Percentiles rank a stretch among this genome's conserved stretches.
Evolutionary conservation across 73 alveolate species (phyloP).

Genomic region (Paramecium pentaurelia): DNA sequence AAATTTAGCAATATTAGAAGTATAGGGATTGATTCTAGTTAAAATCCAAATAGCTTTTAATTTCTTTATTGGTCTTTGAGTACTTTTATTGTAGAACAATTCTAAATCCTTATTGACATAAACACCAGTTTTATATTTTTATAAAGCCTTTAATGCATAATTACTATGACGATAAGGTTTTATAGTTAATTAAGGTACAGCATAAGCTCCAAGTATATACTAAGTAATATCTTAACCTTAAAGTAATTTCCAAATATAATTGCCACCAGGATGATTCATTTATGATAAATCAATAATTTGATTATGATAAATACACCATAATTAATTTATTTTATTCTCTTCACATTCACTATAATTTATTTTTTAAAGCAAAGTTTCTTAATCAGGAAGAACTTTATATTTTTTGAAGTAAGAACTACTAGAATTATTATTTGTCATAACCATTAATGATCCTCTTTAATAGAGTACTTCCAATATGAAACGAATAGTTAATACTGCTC

Average conservation of each 20-base stretch:
- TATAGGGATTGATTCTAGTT: not conserved
- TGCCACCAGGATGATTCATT: not conserved
- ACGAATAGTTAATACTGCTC: not conserved
- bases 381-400: not conserved
- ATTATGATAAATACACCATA: not conserved
- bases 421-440: not conserved
- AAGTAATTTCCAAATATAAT: not conserved
- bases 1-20: not conserved
- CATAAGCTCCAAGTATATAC: not conserved
- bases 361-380: not conserved
- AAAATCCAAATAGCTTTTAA: not conserved
- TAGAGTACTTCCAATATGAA: not conserved
- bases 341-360: not conserved
- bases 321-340: not conserved
- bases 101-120: not conserved
- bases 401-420: not conserved
- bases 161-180: not conserved
- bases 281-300: not conserved
- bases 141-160: not conserved
- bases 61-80: not conserved
- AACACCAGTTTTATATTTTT: not conserved
- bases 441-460: not conserved
- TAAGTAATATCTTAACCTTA: not conserved
- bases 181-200: not conserved
- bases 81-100: too few species aligned